Evolutionary conservation across 1,284 basidiomycete genomes (phyloP).

Genomic region (Clitocybe nebularis): DNA sequence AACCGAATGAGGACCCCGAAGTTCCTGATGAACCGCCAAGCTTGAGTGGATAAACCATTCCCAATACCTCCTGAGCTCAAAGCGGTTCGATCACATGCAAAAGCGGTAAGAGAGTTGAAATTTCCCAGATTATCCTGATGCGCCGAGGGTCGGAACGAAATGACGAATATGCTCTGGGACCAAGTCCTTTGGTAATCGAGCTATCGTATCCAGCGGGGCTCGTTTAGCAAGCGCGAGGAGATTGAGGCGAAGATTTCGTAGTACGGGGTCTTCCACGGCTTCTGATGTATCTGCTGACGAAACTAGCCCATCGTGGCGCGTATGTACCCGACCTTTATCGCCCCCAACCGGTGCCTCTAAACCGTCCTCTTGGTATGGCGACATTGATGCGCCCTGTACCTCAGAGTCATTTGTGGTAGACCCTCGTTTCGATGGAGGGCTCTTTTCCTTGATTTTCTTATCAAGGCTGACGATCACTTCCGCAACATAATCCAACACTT

Average conservation of each 20-base stretch:
- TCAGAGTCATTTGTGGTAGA: neutral
- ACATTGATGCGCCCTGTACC: neutral
- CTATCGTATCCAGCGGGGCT: constrained; percentile 68
- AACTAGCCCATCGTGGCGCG: neutral
- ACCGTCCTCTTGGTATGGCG: neutral
- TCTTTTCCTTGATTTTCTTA: constrained; percentile 20
- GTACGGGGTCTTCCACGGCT: constrained; percentile 41
- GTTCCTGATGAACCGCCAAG: neutral
- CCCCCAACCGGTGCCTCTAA: constrained; percentile 11
- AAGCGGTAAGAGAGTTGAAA: too few species aligned
- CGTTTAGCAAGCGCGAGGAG: constrained; percentile 70
- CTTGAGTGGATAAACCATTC: neutral
- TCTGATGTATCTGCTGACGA: constrained; percentile 7
- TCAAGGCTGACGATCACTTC: constrained; percentile 37
- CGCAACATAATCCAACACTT: constrained; percentile 49
- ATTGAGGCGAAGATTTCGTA: constrained; percentile 61
- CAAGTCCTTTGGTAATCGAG: constrained; percentile 57
- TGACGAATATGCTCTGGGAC: constrained; percentile 63
- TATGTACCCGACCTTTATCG: constrained; percentile 5
- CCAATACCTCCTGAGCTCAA: neutral
- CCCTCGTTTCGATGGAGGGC: neutral
- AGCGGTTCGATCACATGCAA: too few species aligned
- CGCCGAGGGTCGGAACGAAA: constrained; percentile 48
- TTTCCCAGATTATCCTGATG: constrained; percentile 9
- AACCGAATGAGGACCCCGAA: neutral